phyloP scores from a whole-genome alignment of 805 yeast genomes.

The Saccharomycopsis synnaedendra region DNA sequence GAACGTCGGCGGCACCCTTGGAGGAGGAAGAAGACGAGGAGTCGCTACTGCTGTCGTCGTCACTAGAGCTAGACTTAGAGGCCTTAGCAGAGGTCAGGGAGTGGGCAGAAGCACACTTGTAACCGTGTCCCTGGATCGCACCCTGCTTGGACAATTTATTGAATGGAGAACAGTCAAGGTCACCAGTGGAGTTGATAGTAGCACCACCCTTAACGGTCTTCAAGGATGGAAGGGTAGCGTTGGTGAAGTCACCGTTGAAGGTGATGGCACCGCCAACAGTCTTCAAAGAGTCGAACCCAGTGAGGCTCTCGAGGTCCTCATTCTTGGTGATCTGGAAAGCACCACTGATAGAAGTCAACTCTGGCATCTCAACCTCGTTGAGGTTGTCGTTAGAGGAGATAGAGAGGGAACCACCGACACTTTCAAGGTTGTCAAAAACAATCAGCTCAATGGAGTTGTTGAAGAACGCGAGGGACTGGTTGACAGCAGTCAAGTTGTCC shows the following conservation, averaged over 20 bases:
- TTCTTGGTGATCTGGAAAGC: slow-evolving; percentile 88
- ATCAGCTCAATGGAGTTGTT: slow-evolving; percentile 54
- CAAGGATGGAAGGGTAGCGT: slow-evolving; percentile 66
- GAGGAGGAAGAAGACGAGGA: slow-evolving; percentile 27
- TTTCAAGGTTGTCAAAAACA: slow-evolving; percentile 40
- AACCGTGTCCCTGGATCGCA: slow-evolving; percentile 84
- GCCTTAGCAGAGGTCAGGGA: slow-evolving; percentile 33
- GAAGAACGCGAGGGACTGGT: slow-evolving; percentile 74
- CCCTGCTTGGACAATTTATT: slow-evolving; percentile 62
- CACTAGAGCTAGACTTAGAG: slow-evolving; percentile 22
- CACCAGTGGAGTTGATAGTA: slow-evolving; percentile 61
- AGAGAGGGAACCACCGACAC: slow-evolving; percentile 74
- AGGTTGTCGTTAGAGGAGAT: slow-evolving; percentile 66
- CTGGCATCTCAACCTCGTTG: slow-evolving; percentile 53
- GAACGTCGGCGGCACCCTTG: slow-evolving; percentile 27
- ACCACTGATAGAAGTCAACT: slow-evolving; percentile 74
- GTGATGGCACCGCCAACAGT: slow-evolving; percentile 83
- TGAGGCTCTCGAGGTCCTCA: slow-evolving; percentile 51
- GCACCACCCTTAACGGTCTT: slow-evolving; percentile 88
- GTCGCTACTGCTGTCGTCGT: slow-evolving; percentile 29
- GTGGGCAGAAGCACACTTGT: slow-evolving; percentile 58
- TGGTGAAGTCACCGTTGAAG: slow-evolving; percentile 68
- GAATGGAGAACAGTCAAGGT: slow-evolving; percentile 74
- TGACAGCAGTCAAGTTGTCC: slow-evolving; percentile 55
- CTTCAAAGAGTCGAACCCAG: slow-evolving; percentile 63